phyloP scores from a whole-genome alignment of 2,329 filamentous ascomycete species.

The Myriosclerotinia scirpicola region DNA sequence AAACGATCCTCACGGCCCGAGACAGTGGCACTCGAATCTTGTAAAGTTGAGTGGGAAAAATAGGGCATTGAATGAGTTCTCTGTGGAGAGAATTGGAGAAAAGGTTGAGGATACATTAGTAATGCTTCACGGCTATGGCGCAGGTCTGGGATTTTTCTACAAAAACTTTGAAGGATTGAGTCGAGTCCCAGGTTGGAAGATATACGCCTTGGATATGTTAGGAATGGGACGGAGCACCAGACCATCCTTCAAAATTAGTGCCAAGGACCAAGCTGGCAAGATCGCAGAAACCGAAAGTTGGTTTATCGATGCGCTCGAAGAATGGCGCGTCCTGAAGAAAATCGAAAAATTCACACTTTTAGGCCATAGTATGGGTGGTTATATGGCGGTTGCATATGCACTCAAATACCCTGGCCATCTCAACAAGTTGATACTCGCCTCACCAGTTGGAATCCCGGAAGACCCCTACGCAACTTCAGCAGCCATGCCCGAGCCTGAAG shows the following conservation, averaged over 20 bases:
- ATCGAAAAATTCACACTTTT: slow-evolving; percentile 92
- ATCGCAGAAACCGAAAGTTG: slow-evolving; percentile 88
- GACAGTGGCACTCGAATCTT: slow-evolving; percentile 83
- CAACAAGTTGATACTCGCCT: slow-evolving; percentile 94
- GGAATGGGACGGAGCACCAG: slow-evolving; percentile 90
- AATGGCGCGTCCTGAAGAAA: slow-evolving; percentile 86
- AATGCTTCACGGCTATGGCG: slow-evolving; percentile 95
- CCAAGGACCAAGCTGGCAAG: slow-evolving; percentile 77
- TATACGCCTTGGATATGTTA: slow-evolving; percentile 92
- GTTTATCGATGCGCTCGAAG: slow-evolving; percentile 95
- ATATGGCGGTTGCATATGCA: slow-evolving; percentile 91
- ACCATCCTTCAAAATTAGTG: slow-evolving; percentile 79
- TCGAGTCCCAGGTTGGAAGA: slow-evolving; percentile 75
- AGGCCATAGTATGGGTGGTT: slow-evolving; percentile 91
- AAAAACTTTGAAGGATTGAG: slow-evolving; percentile 93
- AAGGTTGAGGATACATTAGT: slow-evolving; percentile 81
- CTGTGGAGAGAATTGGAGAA: slow-evolving; percentile 80
- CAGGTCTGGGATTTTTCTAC: slow-evolving; percentile 96
- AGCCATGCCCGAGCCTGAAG: slow-evolving; percentile 73
- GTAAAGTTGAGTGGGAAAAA: slow-evolving; percentile 83
- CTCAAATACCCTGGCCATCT: slow-evolving; percentile 92
- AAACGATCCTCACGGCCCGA: slow-evolving; percentile 78
- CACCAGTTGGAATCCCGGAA: slow-evolving; percentile 90
- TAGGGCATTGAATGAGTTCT: slow-evolving; percentile 88
- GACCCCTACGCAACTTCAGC: slow-evolving; percentile 86